Evolutionary conservation across 78 protist genomes (phyloP).

Genomic region (Chrysochromulina parva): DNA sequence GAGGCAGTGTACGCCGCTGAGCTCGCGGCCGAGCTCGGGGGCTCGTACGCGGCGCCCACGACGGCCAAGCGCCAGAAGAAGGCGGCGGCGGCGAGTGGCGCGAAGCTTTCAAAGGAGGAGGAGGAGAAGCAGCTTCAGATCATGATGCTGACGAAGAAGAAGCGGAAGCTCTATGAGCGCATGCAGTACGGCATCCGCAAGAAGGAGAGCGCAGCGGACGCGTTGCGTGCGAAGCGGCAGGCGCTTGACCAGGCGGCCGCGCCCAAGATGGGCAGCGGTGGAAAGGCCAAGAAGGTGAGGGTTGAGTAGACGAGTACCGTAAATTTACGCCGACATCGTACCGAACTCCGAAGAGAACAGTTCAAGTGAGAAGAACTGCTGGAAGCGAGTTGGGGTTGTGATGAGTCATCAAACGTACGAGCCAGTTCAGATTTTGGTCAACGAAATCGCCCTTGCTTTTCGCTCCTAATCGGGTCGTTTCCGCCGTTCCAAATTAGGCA

Average conservation of each 20-base stretch:
- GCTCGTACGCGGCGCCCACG: neutral
- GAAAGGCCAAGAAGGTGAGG: too few species aligned
- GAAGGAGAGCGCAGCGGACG: neutral
- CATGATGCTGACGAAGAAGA: conserved; percentile 46
- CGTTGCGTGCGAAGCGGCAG: neutral
- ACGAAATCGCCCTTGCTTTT: too few species aligned
- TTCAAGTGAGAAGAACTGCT: too few species aligned
- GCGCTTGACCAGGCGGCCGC: neutral
- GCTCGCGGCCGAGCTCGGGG: neutral
- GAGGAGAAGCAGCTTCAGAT: conserved; percentile 23
- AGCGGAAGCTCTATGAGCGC: conserved; percentile 6
- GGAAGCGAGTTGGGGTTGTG: too few species aligned
- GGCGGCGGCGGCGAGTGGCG: neutral
- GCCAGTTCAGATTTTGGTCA: too few species aligned
- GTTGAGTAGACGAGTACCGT: too few species aligned
- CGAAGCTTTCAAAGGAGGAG: neutral
- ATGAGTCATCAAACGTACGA: too few species aligned
- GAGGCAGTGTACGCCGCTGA: neutral
- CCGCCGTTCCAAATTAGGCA: too few species aligned
- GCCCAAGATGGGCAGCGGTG: too few species aligned
- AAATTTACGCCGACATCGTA: too few species aligned
- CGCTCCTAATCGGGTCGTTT: too few species aligned
- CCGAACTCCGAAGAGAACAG: too few species aligned
- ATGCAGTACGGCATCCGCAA: conserved; percentile 2
- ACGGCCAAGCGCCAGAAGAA: neutral